Conservation (phyloP, 768 basidiomycete species). For the Porphyrellus cyaneotinctus region DNA sequence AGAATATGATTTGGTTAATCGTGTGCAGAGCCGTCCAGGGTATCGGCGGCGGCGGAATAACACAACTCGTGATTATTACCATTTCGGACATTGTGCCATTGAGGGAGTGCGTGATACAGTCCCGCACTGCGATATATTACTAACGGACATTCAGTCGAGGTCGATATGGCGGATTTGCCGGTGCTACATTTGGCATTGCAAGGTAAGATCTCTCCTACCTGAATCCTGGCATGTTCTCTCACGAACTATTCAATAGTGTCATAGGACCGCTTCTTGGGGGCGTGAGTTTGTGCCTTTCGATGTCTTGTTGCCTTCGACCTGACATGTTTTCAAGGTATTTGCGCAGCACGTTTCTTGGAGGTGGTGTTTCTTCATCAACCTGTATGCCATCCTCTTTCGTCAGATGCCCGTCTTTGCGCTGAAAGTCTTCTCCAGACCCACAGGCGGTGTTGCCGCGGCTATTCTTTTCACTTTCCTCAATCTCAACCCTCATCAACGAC, state of each 20-base stretch:
- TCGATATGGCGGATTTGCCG: slow-evolving; percentile 69
- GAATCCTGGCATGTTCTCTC: slow-evolving; percentile 33
- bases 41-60: slow-evolving; percentile 6
- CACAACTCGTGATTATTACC: slow-evolving; percentile 72
- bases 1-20: slow-evolving; percentile 74
- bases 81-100: slow-evolving; percentile 82
- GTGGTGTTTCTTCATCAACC: slow-evolving; percentile 81
- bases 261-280: slow-evolving; percentile 80
- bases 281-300: slow-evolving; percentile 40
- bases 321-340: slow-evolving; percentile 39
- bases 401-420: not conserved
- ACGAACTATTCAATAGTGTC: slow-evolving; percentile 38
- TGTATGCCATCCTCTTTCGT: slow-evolving; percentile 40
- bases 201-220: slow-evolving; percentile 28
- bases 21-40: slow-evolving; percentile 67
- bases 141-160: slow-evolving; percentile 51
- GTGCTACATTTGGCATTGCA: slow-evolving; percentile 74
- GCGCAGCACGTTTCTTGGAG: slow-evolving; percentile 76
- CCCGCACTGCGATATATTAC: slow-evolving; percentile 9
- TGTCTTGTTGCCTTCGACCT: slow-evolving; percentile 1
- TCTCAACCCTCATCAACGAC: slow-evolving; percentile 63
- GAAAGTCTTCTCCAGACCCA: slow-evolving; percentile 47
- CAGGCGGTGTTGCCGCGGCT: slow-evolving; percentile 59
- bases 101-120: slow-evolving; percentile 50
- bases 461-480: slow-evolving; percentile 70